Conservation (phyloP, 306 rosid species). For the Castanea crenata region DNA sequence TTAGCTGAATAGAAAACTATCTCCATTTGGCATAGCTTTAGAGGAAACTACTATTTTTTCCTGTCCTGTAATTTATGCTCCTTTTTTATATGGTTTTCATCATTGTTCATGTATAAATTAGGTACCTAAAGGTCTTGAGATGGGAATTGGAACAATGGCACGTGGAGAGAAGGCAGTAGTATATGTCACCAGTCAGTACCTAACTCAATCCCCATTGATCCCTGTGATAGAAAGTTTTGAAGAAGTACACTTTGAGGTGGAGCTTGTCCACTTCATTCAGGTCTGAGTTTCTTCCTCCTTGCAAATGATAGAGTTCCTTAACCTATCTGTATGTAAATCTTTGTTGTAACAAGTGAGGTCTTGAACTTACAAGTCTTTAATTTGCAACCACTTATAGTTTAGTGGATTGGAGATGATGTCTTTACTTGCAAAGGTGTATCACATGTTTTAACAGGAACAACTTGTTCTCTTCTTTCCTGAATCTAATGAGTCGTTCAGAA, state of each 20-base stretch:
- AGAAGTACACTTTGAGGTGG: slow-evolving; percentile 91
- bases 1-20: background rate
- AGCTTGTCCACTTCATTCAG: slow-evolving; percentile 92
- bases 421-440: background rate
- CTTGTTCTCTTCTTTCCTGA: background rate
- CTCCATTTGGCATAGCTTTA: slow-evolving; percentile 13
- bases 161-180: slow-evolving; percentile 85
- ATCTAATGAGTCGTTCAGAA: background rate
- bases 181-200: slow-evolving; percentile 67
- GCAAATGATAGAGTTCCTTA: slow-evolving; percentile 15
- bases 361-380: slow-evolving; percentile 2
- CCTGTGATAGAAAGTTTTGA: slow-evolving; percentile 62
- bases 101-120: slow-evolving; percentile 29
- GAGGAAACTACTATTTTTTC: background rate
- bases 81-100: slow-evolving; percentile 4
- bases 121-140: slow-evolving; percentile 98
- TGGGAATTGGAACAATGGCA: slow-evolving; percentile 94
- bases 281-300: slow-evolving; percentile 43
- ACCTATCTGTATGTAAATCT: background rate
- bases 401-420: background rate
- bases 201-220: slow-evolving; percentile 73
- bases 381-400: background rate
- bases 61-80: background rate
- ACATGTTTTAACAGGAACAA: background rate
- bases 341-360: background rate